Evolutionary conservation across 2,329 filamentous ascomycete genomes (phyloP), one percentile per base, ranked within the genome.

Genomic region (Ophiosphaerella herpotricha): DNA sequence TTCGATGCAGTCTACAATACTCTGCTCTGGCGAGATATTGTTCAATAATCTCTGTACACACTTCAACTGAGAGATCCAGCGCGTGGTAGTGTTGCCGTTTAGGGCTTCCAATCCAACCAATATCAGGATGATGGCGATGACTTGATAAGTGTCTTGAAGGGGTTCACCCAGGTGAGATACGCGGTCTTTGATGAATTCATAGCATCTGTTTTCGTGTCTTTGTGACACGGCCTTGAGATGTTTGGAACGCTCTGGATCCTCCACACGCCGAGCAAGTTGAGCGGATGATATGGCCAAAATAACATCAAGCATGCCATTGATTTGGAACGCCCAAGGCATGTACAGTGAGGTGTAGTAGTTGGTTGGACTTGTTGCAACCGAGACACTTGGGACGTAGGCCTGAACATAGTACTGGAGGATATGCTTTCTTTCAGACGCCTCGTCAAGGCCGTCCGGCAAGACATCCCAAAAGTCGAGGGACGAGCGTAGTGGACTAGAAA

Each of bases 281-380:
- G 66, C 66, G 36, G 70, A 71, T 14, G 68, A 67, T 14, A 71
- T 60, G 31, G 70, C 70, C 18, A 71, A 57, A 24, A 73, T 70
- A 26, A 66, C 68, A 48, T 73, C 61, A 18, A 73, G 55, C 60
- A 73, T 66, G 13, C 70, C 70, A 32, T 72, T 61, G 12, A 64
- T 68, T 31, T 69, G 53, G 32, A 70, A 66, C 13, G 70, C 69
- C 70, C 69, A 71, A 18, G 70, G 70, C 52, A 73, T 67, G 39
- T 73, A 73, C 9, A 72, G 54, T 5, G 55, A 57, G 2, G 66
- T 73, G 46, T 72, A 73, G 48, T 71, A 73, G 47, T 67, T 70
- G 2, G 65, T 65, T 8, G 66, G 56, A n/a, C 63, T 72, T 7
- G 61, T 63, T 12, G 70, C 70, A 14, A 73, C 67, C 13, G 68